Evolutionary conservation across 2,329 filamentous ascomycete species (phyloP).

Genomic region (Raffaelea arxii): DNA sequence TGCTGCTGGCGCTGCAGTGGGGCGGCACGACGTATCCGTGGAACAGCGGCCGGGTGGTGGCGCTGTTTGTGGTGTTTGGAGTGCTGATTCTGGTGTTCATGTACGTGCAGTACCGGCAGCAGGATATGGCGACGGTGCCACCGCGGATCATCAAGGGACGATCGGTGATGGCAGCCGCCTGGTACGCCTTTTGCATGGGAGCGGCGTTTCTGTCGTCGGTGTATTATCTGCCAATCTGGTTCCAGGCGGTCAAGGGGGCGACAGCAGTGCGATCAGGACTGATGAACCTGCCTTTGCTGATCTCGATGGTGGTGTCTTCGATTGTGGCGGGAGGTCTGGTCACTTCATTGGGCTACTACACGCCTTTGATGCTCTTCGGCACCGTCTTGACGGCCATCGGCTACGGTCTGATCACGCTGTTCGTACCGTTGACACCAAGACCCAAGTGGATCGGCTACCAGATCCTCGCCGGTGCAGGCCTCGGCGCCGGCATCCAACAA

Average conservation of each 20-base stretch:
- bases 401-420: constrained; percentile 27
- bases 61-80: constrained; percentile 20
- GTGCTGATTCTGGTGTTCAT: constrained; percentile 20
- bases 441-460: constrained; percentile 30
- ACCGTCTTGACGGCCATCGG: constrained; percentile 21
- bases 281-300: constrained; percentile 10
- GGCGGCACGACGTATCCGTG: constrained; percentile 24
- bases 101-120: constrained; percentile 21
- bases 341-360: constrained; percentile 27
- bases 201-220: constrained; percentile 16
- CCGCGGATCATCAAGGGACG: constrained; percentile 25
- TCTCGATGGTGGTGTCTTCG: constrained; percentile 20
- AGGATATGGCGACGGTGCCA: constrained; percentile 28
- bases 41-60: constrained; percentile 21
- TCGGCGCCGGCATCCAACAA: constrained; percentile 30
- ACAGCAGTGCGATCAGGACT: constrained; percentile 20
- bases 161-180: constrained; percentile 21
- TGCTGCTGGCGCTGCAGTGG: constrained; percentile 35
- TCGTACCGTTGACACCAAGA: constrained; percentile 19
- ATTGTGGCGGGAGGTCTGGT: constrained; percentile 19
- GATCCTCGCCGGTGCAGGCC: constrained; percentile 26
- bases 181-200: constrained; percentile 24
- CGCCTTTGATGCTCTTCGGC: constrained; percentile 24
- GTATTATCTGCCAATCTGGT: constrained; percentile 24
- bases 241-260: constrained; percentile 24